Evolutionary conservation across 2,329 filamentous ascomycete genomes (phyloP), one percentile per base, ranked within the genome.

Genomic region (Trichoderma guizhouense): DNA sequence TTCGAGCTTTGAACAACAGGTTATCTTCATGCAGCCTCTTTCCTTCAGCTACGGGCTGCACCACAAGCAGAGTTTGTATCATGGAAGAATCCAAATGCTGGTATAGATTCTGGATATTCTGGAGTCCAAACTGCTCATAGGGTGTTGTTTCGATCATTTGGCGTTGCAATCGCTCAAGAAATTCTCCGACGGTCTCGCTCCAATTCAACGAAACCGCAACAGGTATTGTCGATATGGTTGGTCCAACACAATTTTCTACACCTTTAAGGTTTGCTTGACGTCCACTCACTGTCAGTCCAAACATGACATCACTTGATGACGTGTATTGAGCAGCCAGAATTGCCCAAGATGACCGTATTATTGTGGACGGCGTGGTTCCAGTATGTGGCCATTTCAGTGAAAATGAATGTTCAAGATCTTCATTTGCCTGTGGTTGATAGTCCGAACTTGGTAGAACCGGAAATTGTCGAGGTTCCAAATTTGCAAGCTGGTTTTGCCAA

Each of bases 41-140:
- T 36, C 68, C 68, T 55, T 53, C 60, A 11, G 60, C 60, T 18
- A 62, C 32, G 14, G 69, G 69, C 18, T 71, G 69, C 14, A 71
- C 69, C 4, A 71, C 69, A 28, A 71, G 60, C 24, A 71, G 51
- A 28, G 69, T 71, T 47, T 71, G 69, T 18, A 71, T 39, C 18
- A 55, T n/a, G 3, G 30, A 43, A 34, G 39, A 21, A 15, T 47
- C 62, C 53, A 58, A 14, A 12, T n/a, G 24, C 9, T 34, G 61
- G 43, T 28, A n/a, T 30, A 34, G 7, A 36, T 28, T 6, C 26
- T 65, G 51, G 86, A 58, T 73, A 61, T 79, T 75, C 14, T 77
- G 74, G 4, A 81, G 69, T 28, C 77, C 76, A 28, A 76, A 71
- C 15, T 79, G 73, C 65, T 77, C 79, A 53, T 71, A 76, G 4